A percentile compares a stretch with the other conserved stretches of the same genome.
phyloP scores from a whole-genome alignment of 106 monocot genomes.

The Gastrodia elata region DNA sequence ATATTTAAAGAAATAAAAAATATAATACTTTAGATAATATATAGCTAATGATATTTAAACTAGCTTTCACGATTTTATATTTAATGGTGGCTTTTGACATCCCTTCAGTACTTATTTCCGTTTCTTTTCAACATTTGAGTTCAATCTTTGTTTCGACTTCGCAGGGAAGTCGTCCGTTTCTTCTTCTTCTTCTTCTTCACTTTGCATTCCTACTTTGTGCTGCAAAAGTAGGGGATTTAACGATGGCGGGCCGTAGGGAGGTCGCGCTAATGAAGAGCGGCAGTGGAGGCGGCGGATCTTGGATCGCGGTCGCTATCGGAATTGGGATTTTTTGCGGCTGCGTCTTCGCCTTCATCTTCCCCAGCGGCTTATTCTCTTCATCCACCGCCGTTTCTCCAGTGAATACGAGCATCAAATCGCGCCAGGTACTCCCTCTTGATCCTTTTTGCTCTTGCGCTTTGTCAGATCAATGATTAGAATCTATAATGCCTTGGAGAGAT shows the following conservation, averaged over 20 bases:
- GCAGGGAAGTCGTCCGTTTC: too few relatives aligned
- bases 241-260: constrained; percentile 38
- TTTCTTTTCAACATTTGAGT: too few relatives aligned
- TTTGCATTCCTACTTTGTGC: not conserved
- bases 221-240: not conserved
- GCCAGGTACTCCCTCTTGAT: constrained; percentile 12
- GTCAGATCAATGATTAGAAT: not conserved
- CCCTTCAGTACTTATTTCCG: too few relatives aligned
- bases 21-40: too few relatives aligned
- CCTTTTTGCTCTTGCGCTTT: not conserved
- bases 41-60: too few relatives aligned
- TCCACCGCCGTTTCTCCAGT: not conserved
- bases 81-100: too few relatives aligned
- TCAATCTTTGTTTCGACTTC: too few relatives aligned
- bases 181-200: too few relatives aligned
- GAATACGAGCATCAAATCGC: not conserved
- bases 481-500: not conserved
- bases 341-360: constrained; percentile 48
- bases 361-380: constrained; percentile 37
- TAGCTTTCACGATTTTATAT: too few relatives aligned
- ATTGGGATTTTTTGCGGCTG: constrained; percentile 50
- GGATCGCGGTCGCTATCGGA: constrained; percentile 40
- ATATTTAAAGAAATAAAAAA: too few relatives aligned
- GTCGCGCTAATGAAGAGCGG: constrained; percentile 26
- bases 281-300: constrained; percentile 25